Evolutionary conservation across 495 filamentous ascomycete species (phyloP), one percentile per base, ranked within the genome.

Genomic region (Lepidopterella palustris): DNA sequence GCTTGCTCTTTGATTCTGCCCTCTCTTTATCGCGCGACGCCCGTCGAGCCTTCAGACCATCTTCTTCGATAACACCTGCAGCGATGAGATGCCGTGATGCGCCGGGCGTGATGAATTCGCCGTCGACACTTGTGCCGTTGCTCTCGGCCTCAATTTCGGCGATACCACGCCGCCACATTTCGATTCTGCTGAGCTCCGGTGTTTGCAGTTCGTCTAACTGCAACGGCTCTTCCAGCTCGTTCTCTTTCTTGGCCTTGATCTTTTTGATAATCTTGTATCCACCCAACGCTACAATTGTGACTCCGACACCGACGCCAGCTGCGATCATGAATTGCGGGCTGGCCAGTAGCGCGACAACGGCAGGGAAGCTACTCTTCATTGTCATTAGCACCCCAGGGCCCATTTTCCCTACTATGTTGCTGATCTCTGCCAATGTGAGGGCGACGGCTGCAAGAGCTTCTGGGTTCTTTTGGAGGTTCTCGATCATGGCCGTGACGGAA

Each of bases 201-300:
- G 74, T 70, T 9, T 82, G 75, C 9, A 82, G 61, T 26, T 79
- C 76, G 60, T 82, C 76, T 47, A 80, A 73, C 29, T 81, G 29
- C 21, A 63, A 59, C 5, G 66, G 66, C 42, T 84, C 84, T 24
- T 86, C 82, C 74, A 83, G 78, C 26, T 68, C 68, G 26, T 77
- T 77, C 56, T 80, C 77, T 28, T 78, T 77, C 59, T 76, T 75
- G 5, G 72, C 71, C 1, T 79, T 74, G 62, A 97, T 86, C 66
- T 84, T 84, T 77, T 96, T 95, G 75, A 98, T 84, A 68, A 98
- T 96, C 77, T 93, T 96, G 81, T 88, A 96, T 13, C 93, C 93
- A 40, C 93, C 93, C 54, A 98, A 85, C 75, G 93, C 91, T 64
- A 98, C 86, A 4, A 98, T 84, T 0, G 91, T 97, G 13, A 92